These are phyloP conservation scores for Pythium aristosporum DNA, from an alignment of 352 stramenopile species.

Conservation along the genomic window DNA sequence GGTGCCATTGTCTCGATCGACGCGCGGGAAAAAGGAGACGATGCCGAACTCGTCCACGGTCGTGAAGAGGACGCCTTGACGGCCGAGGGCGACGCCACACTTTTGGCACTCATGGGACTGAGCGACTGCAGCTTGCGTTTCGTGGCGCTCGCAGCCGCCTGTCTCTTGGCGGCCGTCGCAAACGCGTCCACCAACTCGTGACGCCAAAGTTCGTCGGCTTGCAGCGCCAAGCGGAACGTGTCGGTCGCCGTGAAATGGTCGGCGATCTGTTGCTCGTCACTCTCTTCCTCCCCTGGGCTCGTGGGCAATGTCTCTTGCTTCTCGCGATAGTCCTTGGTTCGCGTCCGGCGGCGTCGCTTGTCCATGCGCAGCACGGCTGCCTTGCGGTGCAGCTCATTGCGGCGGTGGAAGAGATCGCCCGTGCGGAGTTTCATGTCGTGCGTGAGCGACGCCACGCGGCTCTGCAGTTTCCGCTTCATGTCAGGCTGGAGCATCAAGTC, in stretches of 20 bases:
- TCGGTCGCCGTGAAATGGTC: conserved; percentile 24
- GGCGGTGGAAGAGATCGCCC: conserved; percentile 70
- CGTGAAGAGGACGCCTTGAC: not conserved
- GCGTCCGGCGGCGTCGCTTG: conserved; percentile 7
- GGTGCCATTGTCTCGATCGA: conserved; percentile 33
- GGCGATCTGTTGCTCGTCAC: not conserved
- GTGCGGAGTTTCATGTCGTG: conserved; percentile 68
- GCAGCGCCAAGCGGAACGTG: conserved; percentile 34
- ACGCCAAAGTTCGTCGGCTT: conserved; percentile 56
- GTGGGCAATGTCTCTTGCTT: conserved; percentile 9
- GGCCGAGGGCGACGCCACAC: conserved; percentile 1
- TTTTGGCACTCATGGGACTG: not conserved
- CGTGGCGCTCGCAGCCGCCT: conserved; percentile 18
- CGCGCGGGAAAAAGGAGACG: too few species aligned
- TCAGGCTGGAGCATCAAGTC: conserved; percentile 30
- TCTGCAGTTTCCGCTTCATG: conserved; percentile 51
- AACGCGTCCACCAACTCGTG: conserved; percentile 58
- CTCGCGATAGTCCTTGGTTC: conserved; percentile 1
- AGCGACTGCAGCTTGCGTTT: conserved; percentile 18
- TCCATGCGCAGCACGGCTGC: conserved; percentile 36
- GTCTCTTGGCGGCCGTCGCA: conserved; percentile 23
- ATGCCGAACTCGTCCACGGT: too few species aligned
- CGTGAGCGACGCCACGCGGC: conserved; percentile 40
- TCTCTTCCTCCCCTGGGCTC: not conserved
- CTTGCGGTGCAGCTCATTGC: conserved; percentile 71